Evolutionary conservation across 352 stramenopile genomes (phyloP).

Genomic region (Saprolegnia diclina): DNA sequence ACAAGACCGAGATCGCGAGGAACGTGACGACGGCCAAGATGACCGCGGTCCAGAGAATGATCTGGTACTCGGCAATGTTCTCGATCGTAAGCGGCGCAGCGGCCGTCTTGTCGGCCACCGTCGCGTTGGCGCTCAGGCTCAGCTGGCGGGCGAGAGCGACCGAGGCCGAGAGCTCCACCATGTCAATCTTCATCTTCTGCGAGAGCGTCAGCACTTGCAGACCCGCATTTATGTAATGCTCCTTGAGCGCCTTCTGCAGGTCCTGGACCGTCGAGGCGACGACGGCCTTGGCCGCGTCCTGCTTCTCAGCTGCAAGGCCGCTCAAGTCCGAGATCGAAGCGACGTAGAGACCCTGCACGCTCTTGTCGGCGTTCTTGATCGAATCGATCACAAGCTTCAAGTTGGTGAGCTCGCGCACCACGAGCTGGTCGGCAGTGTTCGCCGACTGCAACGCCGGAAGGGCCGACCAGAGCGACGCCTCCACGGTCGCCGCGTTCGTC

Average conservation of each 20-base stretch:
- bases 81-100: slow-evolving; percentile 38
- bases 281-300: slow-evolving; percentile 30
- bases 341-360: slow-evolving; percentile 34
- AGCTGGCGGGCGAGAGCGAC: slow-evolving; percentile 31
- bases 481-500: background rate
- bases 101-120: slow-evolving; percentile 19
- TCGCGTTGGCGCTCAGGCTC: slow-evolving; percentile 31
- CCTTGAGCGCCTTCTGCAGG: slow-evolving; percentile 42
- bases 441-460: background rate
- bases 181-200: slow-evolving; percentile 28
- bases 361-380: background rate
- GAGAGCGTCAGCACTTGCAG: slow-evolving; percentile 36
- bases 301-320: slow-evolving; percentile 30
- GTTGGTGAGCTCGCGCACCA: slow-evolving; percentile 17
- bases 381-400: slow-evolving; percentile 1
- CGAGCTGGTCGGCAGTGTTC: slow-evolving; percentile 1
- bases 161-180: slow-evolving; percentile 31
- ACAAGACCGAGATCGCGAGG: slow-evolving; percentile 49
- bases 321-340: slow-evolving; percentile 33
- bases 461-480: slow-evolving; percentile 9
- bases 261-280: slow-evolving; percentile 31
- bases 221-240: slow-evolving; percentile 29
- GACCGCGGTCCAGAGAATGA: slow-evolving; percentile 77
- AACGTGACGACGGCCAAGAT: slow-evolving; percentile 46
- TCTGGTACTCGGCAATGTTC: slow-evolving; percentile 73